These are phyloP conservation scores for Suillus cothurnatus DNA, from an alignment of 768 basidiomycete species.

Conservation along the genomic window DNA sequence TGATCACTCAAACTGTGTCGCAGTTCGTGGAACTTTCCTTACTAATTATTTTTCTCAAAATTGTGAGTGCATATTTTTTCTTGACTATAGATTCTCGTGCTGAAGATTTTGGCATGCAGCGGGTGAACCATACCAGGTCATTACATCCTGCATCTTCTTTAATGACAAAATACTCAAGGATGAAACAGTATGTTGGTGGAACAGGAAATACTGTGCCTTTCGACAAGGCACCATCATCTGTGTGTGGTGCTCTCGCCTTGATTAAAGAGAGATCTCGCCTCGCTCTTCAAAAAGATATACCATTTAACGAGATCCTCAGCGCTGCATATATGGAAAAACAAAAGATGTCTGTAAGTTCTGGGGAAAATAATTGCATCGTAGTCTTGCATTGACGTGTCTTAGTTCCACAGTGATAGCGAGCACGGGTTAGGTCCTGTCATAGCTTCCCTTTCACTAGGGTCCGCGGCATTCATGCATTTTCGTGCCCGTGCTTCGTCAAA, in stretches of 20 bases:
- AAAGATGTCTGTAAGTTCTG: constrained; percentile 71
- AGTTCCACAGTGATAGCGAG: constrained; percentile 86
- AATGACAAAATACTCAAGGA: constrained; percentile 12
- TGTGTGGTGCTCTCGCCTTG: constrained; percentile 55
- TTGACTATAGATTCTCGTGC: not conserved
- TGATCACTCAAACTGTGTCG: constrained; percentile 11
- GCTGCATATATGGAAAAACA: constrained; percentile 87
- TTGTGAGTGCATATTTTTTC: constrained; percentile 45
- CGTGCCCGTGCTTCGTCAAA: constrained; percentile 48
- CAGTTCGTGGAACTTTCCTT: constrained; percentile 69
- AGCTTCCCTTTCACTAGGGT: constrained; percentile 76
- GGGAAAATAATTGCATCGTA: not conserved
- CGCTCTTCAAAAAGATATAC: constrained; percentile 40
- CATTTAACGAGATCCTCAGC: constrained; percentile 80
- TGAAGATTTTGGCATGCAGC: constrained; percentile 42
- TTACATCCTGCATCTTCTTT: not conserved
- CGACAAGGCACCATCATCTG: constrained; percentile 56
- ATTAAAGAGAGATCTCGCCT: constrained; percentile 57
- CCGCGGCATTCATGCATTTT: constrained; percentile 81
- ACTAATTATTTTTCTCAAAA: constrained; percentile 89
- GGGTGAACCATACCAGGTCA: constrained; percentile 78
- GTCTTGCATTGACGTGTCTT: constrained; percentile 14
- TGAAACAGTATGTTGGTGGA: constrained; percentile 71
- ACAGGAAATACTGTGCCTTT: constrained; percentile 74
- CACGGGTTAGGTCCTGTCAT: constrained; percentile 70